Evolutionary conservation across 257 asterid species (phyloP).

Genomic region (Lavandula angustifolia): DNA sequence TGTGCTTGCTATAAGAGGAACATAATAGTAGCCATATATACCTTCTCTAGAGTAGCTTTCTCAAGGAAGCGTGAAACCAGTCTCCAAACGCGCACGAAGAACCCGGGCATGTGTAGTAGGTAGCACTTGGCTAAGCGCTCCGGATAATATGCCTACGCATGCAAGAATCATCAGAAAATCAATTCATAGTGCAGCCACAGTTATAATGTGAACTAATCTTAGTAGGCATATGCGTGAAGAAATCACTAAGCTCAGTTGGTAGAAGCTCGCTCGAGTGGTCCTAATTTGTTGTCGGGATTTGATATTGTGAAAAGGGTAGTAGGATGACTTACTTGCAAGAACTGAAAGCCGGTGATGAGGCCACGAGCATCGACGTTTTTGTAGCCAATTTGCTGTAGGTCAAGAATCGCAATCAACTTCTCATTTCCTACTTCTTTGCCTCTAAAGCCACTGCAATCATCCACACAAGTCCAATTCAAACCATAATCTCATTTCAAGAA

Average conservation of each 20-base stretch:
- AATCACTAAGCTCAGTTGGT: neutral
- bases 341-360: slow-evolving; percentile 67
- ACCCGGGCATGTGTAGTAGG: slow-evolving; percentile 67
- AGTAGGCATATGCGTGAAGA: no score
- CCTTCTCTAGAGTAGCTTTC: slow-evolving; percentile 70
- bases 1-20: no score
- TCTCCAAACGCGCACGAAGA: slow-evolving; percentile 76
- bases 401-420: slow-evolving; percentile 56
- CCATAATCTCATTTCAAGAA: neutral
- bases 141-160: slow-evolving; percentile 64
- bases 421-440: slow-evolving; percentile 73
- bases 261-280: neutral
- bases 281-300: no score
- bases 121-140: slow-evolving; percentile 69
- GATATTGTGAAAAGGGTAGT: no score
- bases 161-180: neutral
- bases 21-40: slow-evolving; percentile 24
- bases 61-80: slow-evolving; percentile 67
- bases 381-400: slow-evolving; percentile 53
- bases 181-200: no score
- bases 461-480: slow-evolving; percentile 25
- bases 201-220: no score
- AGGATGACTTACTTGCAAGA: slow-evolving; percentile 63
- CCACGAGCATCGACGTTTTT: slow-evolving; percentile 67
- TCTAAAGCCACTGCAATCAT: slow-evolving; percentile 52